Conservation (phyloP, 75 land plant genomes). For the Pinus tabuliformis region DNA sequence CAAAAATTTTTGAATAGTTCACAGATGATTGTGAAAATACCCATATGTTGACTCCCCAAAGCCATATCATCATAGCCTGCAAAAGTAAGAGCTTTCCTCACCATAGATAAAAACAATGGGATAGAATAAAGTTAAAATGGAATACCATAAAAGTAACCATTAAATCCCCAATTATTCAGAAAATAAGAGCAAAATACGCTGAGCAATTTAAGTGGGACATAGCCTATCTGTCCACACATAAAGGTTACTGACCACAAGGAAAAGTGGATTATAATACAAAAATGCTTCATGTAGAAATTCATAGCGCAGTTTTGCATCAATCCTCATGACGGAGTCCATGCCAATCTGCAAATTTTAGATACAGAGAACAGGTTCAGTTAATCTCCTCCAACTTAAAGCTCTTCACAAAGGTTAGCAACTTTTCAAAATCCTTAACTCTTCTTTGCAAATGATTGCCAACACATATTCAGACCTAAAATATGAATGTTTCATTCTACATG, state of each 20-base stretch:
- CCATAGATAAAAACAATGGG: neutral
- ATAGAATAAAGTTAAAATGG: neutral
- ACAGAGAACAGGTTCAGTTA: constrained; percentile 3
- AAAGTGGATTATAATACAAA: constrained; percentile 92
- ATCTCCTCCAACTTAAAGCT: neutral
- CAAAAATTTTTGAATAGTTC: constrained; percentile 89
- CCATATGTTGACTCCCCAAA: constrained; percentile 97
- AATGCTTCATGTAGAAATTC: constrained; percentile 88
- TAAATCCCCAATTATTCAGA: neutral
- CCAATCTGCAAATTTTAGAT: constrained; percentile 48
- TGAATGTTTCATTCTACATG: neutral
- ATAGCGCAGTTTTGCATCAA: constrained; percentile 58
- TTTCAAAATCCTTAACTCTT: neutral
- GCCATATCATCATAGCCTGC: constrained; percentile 93
- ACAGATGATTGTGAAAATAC: constrained; percentile 70
- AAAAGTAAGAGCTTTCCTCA: constrained; percentile 18
- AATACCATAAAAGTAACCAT: neutral
- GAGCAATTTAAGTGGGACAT: neutral
- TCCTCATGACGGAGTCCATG: constrained; percentile 80
- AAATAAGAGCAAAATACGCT: constrained; percentile 1
- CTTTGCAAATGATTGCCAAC: neutral
- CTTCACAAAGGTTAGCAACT: neutral
- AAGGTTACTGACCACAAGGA: constrained; percentile 73
- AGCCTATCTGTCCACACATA: neutral
- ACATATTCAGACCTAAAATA: neutral